phyloP scores from a whole-genome alignment of 2,329 filamentous ascomycete species.

The Tolypocladium guangdongense region DNA sequence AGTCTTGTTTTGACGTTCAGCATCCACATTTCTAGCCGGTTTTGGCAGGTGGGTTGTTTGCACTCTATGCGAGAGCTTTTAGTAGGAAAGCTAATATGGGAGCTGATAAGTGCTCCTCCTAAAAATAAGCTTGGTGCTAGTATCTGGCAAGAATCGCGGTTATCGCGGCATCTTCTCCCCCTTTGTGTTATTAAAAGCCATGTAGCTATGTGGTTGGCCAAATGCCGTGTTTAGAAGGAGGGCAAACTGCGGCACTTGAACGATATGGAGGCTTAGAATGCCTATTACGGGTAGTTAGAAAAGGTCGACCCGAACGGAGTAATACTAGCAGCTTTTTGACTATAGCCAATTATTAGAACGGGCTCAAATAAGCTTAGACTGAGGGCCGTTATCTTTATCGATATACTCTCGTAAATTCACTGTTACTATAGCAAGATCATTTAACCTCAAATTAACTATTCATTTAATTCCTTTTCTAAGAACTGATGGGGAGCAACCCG shows the following conservation, averaged over 20 bases:
- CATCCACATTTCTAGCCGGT: neutral
- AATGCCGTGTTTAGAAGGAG: neutral
- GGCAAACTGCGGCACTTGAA: neutral
- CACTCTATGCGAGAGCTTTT: neutral
- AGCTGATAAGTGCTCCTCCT: neutral
- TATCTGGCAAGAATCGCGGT: neutral
- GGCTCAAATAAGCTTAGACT: too few species aligned
- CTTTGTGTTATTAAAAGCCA: neutral
- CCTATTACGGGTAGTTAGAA: neutral
- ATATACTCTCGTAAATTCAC: too few species aligned
- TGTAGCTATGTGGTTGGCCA: neutral
- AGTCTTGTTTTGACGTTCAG: neutral
- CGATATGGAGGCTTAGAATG: neutral
- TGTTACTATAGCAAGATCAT: too few species aligned
- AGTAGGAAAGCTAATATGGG: neutral
- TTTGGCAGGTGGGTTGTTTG: neutral
- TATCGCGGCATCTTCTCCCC: neutral
- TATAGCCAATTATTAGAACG: too few species aligned
- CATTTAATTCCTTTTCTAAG: too few species aligned
- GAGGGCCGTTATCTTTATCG: too few species aligned
- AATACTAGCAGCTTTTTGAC: too few species aligned
- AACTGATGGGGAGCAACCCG: too few species aligned
- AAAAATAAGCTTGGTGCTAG: neutral
- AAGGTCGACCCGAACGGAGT: neutral
- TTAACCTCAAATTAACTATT: too few species aligned